Evolutionary conservation across 2,329 filamentous ascomycete species (phyloP).

Genomic region (Hypoxylon sp.): DNA sequence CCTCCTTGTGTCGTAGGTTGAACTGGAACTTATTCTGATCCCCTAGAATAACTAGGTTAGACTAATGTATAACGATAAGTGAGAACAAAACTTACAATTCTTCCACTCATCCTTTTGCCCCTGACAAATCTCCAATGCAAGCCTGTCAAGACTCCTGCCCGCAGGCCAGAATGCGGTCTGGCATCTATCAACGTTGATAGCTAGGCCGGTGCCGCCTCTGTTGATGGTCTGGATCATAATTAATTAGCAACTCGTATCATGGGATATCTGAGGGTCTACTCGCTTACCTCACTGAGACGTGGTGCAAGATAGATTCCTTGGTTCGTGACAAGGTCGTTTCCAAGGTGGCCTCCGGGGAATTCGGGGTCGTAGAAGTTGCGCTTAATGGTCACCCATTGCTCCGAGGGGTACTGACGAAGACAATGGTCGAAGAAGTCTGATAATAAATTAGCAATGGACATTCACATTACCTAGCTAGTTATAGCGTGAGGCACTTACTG

Average conservation of each 20-base stretch:
- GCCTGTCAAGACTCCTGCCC: slow-evolving; percentile 55
- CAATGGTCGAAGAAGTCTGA: slow-evolving; percentile 88
- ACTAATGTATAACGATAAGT: slow-evolving; percentile 25
- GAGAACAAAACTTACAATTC: slow-evolving; percentile 48
- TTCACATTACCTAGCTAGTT: background rate
- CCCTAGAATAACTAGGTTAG: slow-evolving; percentile 53
- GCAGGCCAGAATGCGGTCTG: slow-evolving; percentile 89
- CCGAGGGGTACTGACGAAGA: slow-evolving; percentile 82
- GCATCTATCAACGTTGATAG: slow-evolving; percentile 90
- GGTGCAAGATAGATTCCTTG: slow-evolving; percentile 93
- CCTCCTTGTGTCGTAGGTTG: slow-evolving; percentile 57
- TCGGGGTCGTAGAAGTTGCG: slow-evolving; percentile 82
- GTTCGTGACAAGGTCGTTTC: slow-evolving; percentile 79
- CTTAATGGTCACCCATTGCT: slow-evolving; percentile 79
- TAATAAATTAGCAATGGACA: slow-evolving; percentile 22
- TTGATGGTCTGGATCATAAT: slow-evolving; percentile 55
- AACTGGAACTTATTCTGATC: slow-evolving; percentile 51
- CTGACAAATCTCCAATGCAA: slow-evolving; percentile 51
- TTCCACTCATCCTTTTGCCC: slow-evolving; percentile 51
- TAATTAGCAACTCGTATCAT: slow-evolving; percentile 37
- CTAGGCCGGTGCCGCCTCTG: slow-evolving; percentile 71
- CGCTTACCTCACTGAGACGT: slow-evolving; percentile 74
- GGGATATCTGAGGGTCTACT: background rate
- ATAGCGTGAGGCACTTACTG: slow-evolving; percentile 63
- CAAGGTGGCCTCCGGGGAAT: slow-evolving; percentile 68